phyloP scores from a whole-genome alignment of 805 yeast species.

The Starmerella geochares region DNA sequence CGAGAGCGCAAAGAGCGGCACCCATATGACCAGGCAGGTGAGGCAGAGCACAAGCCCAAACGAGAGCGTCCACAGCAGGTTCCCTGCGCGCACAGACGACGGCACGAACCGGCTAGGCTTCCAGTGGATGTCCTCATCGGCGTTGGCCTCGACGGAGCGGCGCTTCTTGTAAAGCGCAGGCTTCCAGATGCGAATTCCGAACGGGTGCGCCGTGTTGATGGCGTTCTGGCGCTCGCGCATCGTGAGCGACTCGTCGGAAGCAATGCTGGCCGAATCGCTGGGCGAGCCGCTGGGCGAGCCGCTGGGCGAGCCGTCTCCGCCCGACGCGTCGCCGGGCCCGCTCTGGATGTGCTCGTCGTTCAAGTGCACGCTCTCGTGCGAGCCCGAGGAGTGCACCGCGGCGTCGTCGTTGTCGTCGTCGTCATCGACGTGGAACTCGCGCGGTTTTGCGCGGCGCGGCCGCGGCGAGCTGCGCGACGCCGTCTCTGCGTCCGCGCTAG shows the following conservation, averaged over 20 bases:
- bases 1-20: constrained; percentile 37
- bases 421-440: constrained; percentile 3
- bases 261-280: constrained; percentile 25
- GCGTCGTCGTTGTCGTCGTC: constrained; percentile 6
- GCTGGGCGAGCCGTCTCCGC: not conserved
- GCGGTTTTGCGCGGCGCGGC: not conserved
- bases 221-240: constrained; percentile 90
- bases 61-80: constrained; percentile 61
- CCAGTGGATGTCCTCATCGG: constrained; percentile 89
- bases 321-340: constrained; percentile 17
- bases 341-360: not conserved
- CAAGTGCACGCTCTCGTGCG: not conserved
- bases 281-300: no score
- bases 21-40: constrained; percentile 39
- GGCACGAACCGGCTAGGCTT: constrained; percentile 45
- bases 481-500: not conserved
- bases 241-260: constrained; percentile 72
- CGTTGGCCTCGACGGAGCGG: constrained; percentile 82
- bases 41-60: constrained; percentile 51
- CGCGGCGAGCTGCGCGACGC: not conserved
- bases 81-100: constrained; percentile 56
- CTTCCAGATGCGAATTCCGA: constrained; percentile 97
- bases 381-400: not conserved
- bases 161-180: constrained; percentile 91
- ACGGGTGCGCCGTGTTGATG: constrained; percentile 92